These are phyloP conservation scores for Yamadazyma phyllophila DNA, from an alignment of 805 yeast species.

Conservation along the genomic window DNA sequence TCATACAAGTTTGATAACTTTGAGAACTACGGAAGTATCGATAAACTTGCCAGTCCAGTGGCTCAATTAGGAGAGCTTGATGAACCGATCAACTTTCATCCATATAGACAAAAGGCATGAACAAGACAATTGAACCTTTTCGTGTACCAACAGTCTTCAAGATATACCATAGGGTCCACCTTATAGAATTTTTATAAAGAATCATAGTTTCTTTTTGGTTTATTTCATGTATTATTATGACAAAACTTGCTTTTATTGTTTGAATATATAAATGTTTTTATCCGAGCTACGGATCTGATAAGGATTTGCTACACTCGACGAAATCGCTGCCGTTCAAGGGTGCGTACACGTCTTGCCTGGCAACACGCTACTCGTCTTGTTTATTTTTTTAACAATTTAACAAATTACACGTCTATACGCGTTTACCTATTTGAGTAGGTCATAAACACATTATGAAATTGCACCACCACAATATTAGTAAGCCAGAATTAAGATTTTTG, in stretches of 20 bases:
- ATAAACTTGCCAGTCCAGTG: slow-evolving; percentile 8
- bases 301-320: background rate
- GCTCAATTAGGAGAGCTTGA: slow-evolving; percentile 8
- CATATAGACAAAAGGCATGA: slow-evolving; percentile 8
- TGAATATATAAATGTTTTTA: background rate
- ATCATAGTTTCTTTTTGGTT: background rate
- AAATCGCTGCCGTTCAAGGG: background rate
- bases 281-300: slow-evolving; percentile 2
- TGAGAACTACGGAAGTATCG: slow-evolving; percentile 11
- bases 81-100: slow-evolving; percentile 9
- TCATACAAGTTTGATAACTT: slow-evolving; percentile 8
- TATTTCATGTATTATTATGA: background rate
- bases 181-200: slow-evolving; percentile 2
- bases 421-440: slow-evolving; percentile 9
- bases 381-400: slow-evolving; percentile 4
- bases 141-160: background rate
- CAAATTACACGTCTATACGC: slow-evolving; percentile 10
- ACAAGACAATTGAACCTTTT: background rate
- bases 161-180: background rate
- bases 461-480: background rate
- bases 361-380: slow-evolving; percentile 12
- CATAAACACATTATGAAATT: slow-evolving; percentile 7
- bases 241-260: background rate
- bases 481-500: background rate
- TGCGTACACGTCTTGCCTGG: background rate